Evolutionary conservation across 805 yeast genomes (phyloP), one percentile per base, ranked within the genome.

Genomic region (Yamadazyma scolyti): DNA sequence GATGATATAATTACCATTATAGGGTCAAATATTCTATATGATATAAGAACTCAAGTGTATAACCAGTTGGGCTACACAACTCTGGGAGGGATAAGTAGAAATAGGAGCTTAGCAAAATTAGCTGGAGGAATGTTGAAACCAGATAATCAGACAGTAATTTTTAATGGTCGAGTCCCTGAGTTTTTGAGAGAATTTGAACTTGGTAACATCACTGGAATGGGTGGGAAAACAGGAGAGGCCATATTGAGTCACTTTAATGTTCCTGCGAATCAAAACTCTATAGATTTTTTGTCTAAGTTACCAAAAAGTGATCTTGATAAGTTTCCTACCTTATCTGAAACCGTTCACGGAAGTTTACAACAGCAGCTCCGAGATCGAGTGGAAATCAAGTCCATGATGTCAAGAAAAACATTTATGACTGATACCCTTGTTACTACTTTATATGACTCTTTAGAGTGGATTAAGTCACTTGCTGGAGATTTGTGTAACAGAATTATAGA

Each of bases 71-170:
- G 83, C 3, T 93, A 85, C 50, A 85, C 90, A 0, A 87, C 97
- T 0, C 88, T 97, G 0, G 89, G 94, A 13, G 98, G 98, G 0
- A 56, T 93, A 1, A 82, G 84, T 0, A 63, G 81, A 10, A 83
- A 78, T 25, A 87, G 87, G 52, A 75, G 80, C 2, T 54, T 89
- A 9, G 88, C 96, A 1, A 93, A 93, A 51, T 57, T 93, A 9
- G 96, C 95, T 1, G 86, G 94, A 11, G 94, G 88, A 6, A 79
- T 68, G 47, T 71, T 72, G 28, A 93, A 93, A 47, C 98, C 98
- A 0, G 77, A 86, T 51, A 76, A 79, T 25, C 97, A 93, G 52
- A 86, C 97, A 0, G 68, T 85, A 2, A 67, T 93, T 0, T 54
- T 80, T 17, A 73, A 72, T 24, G 46, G 25, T 21, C 56, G 73